Percentiles rank a stretch among this genome's conserved stretches.
These are phyloP conservation scores for Phytophthora pinifolia DNA, from an alignment of 352 stramenopile species.

Conservation along the genomic window DNA sequence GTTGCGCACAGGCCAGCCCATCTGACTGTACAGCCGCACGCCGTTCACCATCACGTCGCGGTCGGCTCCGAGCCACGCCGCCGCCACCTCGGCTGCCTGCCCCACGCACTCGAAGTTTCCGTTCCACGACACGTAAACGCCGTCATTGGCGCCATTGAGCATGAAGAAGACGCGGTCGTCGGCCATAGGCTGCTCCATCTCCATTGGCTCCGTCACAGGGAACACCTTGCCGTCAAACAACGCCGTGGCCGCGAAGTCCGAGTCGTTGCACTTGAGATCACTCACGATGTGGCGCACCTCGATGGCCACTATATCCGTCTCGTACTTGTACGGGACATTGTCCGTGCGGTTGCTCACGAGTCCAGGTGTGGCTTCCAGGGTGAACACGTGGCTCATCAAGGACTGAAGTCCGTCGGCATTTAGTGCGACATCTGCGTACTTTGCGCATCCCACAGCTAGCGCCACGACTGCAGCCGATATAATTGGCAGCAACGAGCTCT, in stretches of 20 bases:
- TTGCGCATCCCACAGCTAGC: constrained; percentile 23
- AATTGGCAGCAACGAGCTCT: constrained; percentile 22
- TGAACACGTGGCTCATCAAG: constrained; percentile 19
- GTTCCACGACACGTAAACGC: constrained; percentile 68
- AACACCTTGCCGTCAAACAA: constrained; percentile 51
- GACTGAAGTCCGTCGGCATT: constrained; percentile 21
- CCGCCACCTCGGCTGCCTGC: constrained; percentile 37
- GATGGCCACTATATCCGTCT: constrained; percentile 48
- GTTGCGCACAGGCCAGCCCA: constrained; percentile 48
- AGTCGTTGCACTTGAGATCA: constrained; percentile 29
- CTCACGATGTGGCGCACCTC: constrained; percentile 30
- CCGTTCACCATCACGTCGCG: constrained; percentile 59
- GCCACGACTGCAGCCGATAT: constrained; percentile 27
- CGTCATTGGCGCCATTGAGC: constrained; percentile 71
- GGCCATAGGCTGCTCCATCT: constrained; percentile 12
- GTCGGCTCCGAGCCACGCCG: constrained; percentile 56
- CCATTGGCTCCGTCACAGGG: constrained; percentile 49
- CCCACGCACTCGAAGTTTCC: constrained; percentile 52
- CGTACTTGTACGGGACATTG: constrained; percentile 56
- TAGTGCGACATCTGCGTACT: constrained; percentile 33
- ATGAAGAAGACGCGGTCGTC: constrained; percentile 69
- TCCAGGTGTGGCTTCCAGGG: constrained; percentile 1
- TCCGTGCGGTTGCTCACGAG: constrained; percentile 15
- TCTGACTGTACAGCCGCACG: constrained; percentile 60
- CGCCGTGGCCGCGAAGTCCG: constrained; percentile 32